Conservation (phyloP, 805 yeast genomes). For the Jamesozyma spencerorum region DNA sequence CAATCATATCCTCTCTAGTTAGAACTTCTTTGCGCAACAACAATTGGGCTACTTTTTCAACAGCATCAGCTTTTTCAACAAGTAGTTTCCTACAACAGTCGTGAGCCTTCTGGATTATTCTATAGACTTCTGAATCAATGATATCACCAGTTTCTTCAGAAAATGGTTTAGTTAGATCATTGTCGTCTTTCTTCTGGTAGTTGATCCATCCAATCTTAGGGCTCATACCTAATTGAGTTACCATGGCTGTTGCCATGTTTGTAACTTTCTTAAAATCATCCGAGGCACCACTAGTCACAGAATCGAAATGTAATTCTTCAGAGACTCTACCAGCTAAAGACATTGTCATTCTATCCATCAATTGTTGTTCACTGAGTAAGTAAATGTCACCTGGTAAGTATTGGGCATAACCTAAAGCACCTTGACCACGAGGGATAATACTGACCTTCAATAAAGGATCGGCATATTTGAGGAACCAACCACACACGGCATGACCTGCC, state of each 20-base stretch:
- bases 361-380: slow-evolving; percentile 65
- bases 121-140: slow-evolving; percentile 76
- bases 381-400: slow-evolving; percentile 91
- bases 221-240: slow-evolving; percentile 86
- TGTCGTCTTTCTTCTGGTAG: slow-evolving; percentile 58
- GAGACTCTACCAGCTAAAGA: slow-evolving; percentile 94
- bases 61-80: slow-evolving; percentile 60
- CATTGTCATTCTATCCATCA: slow-evolving; percentile 89
- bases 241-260: slow-evolving; percentile 88
- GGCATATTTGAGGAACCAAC: slow-evolving; percentile 87
- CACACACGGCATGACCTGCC: slow-evolving; percentile 98
- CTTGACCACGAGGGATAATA: slow-evolving; percentile 93
- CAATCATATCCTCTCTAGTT: slow-evolving; percentile 89
- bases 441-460: slow-evolving; percentile 94
- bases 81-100: slow-evolving; percentile 59
- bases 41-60: slow-evolving; percentile 80
- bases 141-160: slow-evolving; percentile 76
- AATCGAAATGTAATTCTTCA: slow-evolving; percentile 83
- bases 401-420: slow-evolving; percentile 96
- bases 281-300: slow-evolving; percentile 94
- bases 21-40: slow-evolving; percentile 79
- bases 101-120: slow-evolving; percentile 70
- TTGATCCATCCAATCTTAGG: slow-evolving; percentile 74
- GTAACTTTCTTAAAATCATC: slow-evolving; percentile 97
- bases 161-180: slow-evolving; percentile 72